Evolutionary conservation across 257 asterid species (phyloP).

Genomic region (Solanum piurae): DNA sequence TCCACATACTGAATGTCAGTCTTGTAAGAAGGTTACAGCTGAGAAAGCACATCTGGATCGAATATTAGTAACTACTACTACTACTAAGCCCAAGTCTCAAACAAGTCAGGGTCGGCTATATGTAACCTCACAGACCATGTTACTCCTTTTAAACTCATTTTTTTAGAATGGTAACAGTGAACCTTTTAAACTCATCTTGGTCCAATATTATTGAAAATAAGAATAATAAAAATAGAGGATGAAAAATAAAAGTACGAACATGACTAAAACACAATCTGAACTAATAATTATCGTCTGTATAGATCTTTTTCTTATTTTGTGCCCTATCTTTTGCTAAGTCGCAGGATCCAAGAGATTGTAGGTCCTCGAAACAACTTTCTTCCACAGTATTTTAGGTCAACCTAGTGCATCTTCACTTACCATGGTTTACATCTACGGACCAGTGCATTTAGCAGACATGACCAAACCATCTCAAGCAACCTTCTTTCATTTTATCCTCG

Average conservation of each 20-base stretch:
- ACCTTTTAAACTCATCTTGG: background rate
- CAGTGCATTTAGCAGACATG: background rate
- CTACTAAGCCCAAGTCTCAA: background rate
- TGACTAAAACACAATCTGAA: background rate
- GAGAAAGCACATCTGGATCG: background rate
- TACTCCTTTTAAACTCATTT: background rate
- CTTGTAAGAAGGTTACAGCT: background rate
- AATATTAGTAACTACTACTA: background rate
- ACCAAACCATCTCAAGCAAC: background rate
- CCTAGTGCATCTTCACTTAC: background rate
- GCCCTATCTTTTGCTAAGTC: background rate
- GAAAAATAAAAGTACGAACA: background rate
- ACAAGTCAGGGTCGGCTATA: background rate
- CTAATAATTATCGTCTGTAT: background rate
- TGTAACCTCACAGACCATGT: background rate
- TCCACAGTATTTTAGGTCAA: background rate
- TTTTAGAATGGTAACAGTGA: background rate
- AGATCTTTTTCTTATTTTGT: background rate
- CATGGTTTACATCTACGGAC: background rate
- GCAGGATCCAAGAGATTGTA: background rate
- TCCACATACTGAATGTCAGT: background rate
- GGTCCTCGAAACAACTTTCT: background rate
- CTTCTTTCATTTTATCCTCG: background rate
- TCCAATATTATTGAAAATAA: background rate
- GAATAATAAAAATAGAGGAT: background rate